Conservation (phyloP, 2,329 filamentous ascomycete genomes). For the Pseudocercospora vitis region DNA sequence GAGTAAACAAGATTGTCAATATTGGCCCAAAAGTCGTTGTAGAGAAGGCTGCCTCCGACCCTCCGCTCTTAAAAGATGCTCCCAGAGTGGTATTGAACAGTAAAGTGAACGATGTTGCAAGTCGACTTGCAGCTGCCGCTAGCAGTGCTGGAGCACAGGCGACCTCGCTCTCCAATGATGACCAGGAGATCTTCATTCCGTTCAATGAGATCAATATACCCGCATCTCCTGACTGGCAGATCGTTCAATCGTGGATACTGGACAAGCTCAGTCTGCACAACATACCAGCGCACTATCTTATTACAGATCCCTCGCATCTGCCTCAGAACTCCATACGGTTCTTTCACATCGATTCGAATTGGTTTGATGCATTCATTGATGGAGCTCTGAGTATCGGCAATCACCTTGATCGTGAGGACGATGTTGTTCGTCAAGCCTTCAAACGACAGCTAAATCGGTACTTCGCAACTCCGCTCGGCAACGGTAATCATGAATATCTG, state of each 20-base stretch:
- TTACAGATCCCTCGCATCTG: conserved; percentile 8
- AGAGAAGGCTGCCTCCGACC: neutral
- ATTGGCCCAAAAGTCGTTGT: neutral
- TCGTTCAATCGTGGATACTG: conserved; percentile 15
- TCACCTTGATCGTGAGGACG: conserved; percentile 12
- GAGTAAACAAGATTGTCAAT: neutral
- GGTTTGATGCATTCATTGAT: conserved; percentile 18
- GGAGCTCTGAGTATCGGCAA: conserved; percentile 19
- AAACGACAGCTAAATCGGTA: conserved; percentile 5
- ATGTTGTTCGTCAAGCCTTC: conserved; percentile 10
- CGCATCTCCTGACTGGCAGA: conserved; percentile 8
- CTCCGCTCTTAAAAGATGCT: neutral
- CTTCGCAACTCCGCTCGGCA: neutral
- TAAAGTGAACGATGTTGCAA: neutral
- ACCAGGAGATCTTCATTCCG: neutral
- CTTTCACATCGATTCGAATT: conserved; percentile 19
- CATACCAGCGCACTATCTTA: conserved; percentile 17
- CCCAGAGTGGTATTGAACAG: too few relatives aligned
- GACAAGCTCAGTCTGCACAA: conserved; percentile 14
- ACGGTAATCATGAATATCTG: neutral
- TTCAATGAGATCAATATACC: conserved; percentile 14
- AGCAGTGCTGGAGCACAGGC: too few relatives aligned
- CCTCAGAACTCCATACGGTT: conserved; percentile 13
- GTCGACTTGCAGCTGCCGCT: too few relatives aligned
- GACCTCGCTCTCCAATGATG: too few relatives aligned